Evolutionary conservation across 805 yeast genomes (phyloP).

Genomic region (Yarrowia sp.): DNA sequence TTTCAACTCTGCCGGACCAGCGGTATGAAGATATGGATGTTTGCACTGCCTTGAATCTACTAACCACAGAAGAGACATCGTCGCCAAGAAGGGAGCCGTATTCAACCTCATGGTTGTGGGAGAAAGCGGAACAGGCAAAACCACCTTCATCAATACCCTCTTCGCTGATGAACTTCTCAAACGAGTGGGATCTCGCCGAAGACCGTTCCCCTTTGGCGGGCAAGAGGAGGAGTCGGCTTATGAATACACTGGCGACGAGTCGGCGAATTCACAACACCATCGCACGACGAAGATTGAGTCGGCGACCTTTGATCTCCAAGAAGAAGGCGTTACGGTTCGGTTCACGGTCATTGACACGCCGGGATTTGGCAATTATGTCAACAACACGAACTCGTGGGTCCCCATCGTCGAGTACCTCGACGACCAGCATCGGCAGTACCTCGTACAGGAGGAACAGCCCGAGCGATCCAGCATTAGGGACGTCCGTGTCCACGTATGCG

Average conservation of each 20-base stretch:
- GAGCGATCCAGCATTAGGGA: slow-evolving; percentile 61
- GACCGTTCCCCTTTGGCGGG: slow-evolving; percentile 65
- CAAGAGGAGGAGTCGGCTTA: slow-evolving; percentile 51
- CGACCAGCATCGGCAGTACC: slow-evolving; percentile 84
- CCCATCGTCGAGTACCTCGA: slow-evolving; percentile 88
- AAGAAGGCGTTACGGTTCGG: slow-evolving; percentile 77
- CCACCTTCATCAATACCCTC: slow-evolving; percentile 74
- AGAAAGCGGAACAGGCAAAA: slow-evolving; percentile 75
- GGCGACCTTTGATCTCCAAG: slow-evolving; percentile 71
- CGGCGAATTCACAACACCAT: slow-evolving; percentile 36
- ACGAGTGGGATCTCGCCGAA: slow-evolving; percentile 59
- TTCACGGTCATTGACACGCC: slow-evolving; percentile 90
- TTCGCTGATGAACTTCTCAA: slow-evolving; percentile 52
- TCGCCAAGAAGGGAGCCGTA: slow-evolving; percentile 63
- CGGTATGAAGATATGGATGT: slow-evolving; percentile 38
- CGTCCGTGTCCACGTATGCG: slow-evolving; percentile 86
- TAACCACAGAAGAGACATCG: slow-evolving; percentile 49
- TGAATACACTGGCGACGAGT: slow-evolving; percentile 29
- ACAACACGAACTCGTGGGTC: slow-evolving; percentile 85
- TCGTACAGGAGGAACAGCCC: slow-evolving; percentile 96
- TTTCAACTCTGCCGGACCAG: slow-evolving; percentile 32
- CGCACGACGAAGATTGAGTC: slow-evolving; percentile 56
- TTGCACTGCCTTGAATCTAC: slow-evolving; percentile 30
- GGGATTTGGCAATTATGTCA: slow-evolving; percentile 90
- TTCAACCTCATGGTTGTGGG: slow-evolving; percentile 82